Evolutionary conservation across 176 grass and related monocot species (phyloP).

Genomic region (Musa troglodytarum): DNA sequence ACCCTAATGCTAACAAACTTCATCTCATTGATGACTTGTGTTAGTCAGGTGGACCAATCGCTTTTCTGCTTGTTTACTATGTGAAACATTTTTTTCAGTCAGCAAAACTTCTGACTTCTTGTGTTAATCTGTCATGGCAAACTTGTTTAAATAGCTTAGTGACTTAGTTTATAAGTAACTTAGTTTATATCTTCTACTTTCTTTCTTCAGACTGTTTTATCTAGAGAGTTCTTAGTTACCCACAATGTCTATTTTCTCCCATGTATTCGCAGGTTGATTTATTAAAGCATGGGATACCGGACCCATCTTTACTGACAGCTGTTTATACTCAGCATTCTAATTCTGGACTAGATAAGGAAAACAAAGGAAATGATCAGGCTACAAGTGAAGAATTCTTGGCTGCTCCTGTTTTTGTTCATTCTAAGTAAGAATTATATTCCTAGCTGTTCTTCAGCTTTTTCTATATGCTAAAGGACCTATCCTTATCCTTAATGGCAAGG

Average conservation of each 20-base stretch:
- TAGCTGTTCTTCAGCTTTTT: not conserved
- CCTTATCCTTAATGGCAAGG: too few species aligned
- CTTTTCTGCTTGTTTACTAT: too few species aligned
- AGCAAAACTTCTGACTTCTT: too few species aligned
- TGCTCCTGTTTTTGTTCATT: conserved; percentile 80
- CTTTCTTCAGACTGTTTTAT: not conserved
- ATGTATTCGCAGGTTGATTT: conserved; percentile 64
- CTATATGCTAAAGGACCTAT: not conserved
- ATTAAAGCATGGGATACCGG: conserved; percentile 81
- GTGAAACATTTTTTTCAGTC: too few species aligned
- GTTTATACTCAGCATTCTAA: conserved; percentile 25
- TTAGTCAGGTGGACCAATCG: too few species aligned
- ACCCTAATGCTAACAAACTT: too few species aligned
- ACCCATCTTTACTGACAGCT: conserved; percentile 60
- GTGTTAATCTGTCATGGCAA: not conserved
- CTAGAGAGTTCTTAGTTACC: not conserved
- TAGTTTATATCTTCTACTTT: not conserved
- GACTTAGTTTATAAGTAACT: not conserved
- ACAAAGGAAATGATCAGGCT: conserved; percentile 41
- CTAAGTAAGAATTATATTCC: conserved; percentile 41
- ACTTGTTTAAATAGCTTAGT: not conserved
- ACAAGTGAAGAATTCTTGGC: conserved; percentile 54
- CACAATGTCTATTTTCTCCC: not conserved
- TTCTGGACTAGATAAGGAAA: conserved; percentile 63
- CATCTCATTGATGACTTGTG: too few species aligned